These are phyloP conservation scores for Limtongia smithiae DNA, from an alignment of 805 yeast species.

Conservation along the genomic window DNA sequence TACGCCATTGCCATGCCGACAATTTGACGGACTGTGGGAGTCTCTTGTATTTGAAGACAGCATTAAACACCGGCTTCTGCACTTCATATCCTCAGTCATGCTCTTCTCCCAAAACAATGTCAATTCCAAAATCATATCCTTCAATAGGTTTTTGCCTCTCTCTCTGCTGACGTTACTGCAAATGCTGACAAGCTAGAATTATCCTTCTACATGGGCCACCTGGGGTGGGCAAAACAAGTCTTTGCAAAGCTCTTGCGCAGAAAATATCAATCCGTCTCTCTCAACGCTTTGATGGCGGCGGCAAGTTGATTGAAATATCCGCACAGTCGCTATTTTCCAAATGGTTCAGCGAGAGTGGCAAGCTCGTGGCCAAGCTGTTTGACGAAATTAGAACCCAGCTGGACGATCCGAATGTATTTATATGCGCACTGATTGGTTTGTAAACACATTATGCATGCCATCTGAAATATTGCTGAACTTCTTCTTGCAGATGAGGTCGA, in stretches of 20 bases:
- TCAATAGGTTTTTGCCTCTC: constrained; percentile 15
- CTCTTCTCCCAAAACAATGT: constrained; percentile 30
- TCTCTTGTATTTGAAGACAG: constrained; percentile 36
- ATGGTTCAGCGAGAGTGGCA: constrained; percentile 49
- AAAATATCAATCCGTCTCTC: constrained; percentile 38
- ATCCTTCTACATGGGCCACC: constrained; percentile 45
- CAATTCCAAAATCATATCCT: constrained; percentile 19
- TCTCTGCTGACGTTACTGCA: neutral
- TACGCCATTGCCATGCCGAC: constrained; percentile 34
- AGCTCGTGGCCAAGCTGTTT: constrained; percentile 41
- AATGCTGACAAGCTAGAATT: constrained; percentile 14
- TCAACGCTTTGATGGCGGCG: constrained; percentile 29
- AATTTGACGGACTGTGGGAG: constrained; percentile 40
- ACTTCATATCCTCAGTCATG: constrained; percentile 38
- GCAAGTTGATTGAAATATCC: constrained; percentile 43
- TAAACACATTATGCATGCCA: neutral
- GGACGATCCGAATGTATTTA: constrained; percentile 29
- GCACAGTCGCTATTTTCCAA: constrained; percentile 46
- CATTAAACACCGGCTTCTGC: constrained; percentile 37
- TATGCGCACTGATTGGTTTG: constrained; percentile 39
- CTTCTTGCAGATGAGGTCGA: constrained; percentile 43
- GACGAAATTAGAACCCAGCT: constrained; percentile 37
- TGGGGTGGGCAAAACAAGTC: constrained; percentile 48
- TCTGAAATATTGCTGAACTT: neutral
- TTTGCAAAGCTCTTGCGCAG: constrained; percentile 43